These are phyloP conservation scores for Plasmodium coatneyi DNA, from an alignment of 169 alveolate species.

Conservation along the genomic window DNA sequence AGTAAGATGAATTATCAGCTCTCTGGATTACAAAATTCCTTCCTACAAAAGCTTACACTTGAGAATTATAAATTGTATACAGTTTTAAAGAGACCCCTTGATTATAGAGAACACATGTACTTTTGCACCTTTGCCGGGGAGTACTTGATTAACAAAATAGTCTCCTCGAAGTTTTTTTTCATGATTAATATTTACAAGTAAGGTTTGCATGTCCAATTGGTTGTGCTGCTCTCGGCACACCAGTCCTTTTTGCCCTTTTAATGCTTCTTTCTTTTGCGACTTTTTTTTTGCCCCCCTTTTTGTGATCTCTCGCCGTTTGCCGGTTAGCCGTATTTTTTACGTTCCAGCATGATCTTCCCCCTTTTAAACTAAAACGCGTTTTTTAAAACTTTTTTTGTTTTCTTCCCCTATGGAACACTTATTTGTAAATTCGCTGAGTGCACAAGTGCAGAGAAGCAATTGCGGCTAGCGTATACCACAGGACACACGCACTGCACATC, in stretches of 20 bases:
- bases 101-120: neutral
- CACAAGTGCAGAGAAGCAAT: neutral
- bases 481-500: neutral
- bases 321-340: neutral
- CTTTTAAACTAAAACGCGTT: neutral
- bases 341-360: neutral
- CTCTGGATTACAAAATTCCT: neutral
- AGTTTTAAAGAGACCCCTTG: neutral
- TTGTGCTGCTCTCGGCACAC: neutral
- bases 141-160: constrained; percentile 5
- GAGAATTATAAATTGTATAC: constrained; percentile 15
- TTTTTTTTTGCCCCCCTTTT: neutral
- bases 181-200: neutral
- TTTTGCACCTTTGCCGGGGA: constrained; percentile 33
- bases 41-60: neutral
- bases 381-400: neutral
- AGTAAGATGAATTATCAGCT: constrained; percentile 15
- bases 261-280: neutral
- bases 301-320: neutral
- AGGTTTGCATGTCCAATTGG: neutral
- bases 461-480: neutral
- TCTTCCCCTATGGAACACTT: neutral
- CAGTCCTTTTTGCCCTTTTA: neutral
- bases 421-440: neutral
- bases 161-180: neutral